A percentile compares a stretch with the other conserved stretches of the same genome.
phyloP scores from a whole-genome alignment of 2,329 filamentous ascomycete genomes.

The Talaromyces sp. region DNA sequence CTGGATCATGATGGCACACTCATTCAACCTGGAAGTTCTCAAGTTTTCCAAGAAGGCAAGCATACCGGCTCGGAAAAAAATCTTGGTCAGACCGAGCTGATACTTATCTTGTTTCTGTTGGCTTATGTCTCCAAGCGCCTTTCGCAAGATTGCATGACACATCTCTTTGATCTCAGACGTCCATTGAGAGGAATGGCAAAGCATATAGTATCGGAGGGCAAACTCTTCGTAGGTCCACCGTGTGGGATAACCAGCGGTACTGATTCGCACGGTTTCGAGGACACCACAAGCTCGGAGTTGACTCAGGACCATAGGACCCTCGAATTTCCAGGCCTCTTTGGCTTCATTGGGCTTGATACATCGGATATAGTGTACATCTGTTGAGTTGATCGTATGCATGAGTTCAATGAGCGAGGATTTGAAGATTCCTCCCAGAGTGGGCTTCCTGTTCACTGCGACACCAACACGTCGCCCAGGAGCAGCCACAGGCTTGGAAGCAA shows the following conservation, averaged over 20 bases:
- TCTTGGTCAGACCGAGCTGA: conserved; percentile 94
- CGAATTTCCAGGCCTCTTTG: conserved; percentile 96
- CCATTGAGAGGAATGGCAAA: conserved; percentile 85
- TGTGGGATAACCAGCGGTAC: conserved; percentile 93
- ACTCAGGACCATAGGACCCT: conserved; percentile 97
- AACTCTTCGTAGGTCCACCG: conserved; percentile 99
- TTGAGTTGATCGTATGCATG: conserved; percentile 96
- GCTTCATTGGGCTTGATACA: conserved; percentile 99
- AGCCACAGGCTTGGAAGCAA: conserved; percentile 69
- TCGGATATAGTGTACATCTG: conserved; percentile 97
- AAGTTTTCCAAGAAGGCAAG: conserved; percentile 95
- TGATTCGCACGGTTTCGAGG: conserved; percentile 94
- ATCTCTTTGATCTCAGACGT: conserved; percentile 90
- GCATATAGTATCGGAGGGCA: conserved; percentile 95
- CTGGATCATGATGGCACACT: conserved; percentile 95
- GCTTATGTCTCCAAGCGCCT: conserved; percentile 75
- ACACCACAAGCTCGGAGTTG: conserved; percentile 98
- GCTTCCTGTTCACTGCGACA: conserved; percentile 90
- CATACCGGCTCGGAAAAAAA: conserved; percentile 99
- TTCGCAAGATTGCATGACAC: conserved; percentile 86
- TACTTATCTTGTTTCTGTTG: conserved; percentile 84
- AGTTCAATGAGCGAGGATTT: conserved; percentile 96
- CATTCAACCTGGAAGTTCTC: conserved; percentile 82
- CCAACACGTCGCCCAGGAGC: conserved; percentile 77
- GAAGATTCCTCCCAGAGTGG: conserved; percentile 96